Conservation (phyloP, 495 filamentous ascomycete genomes). For the Penicillium coffeae region DNA sequence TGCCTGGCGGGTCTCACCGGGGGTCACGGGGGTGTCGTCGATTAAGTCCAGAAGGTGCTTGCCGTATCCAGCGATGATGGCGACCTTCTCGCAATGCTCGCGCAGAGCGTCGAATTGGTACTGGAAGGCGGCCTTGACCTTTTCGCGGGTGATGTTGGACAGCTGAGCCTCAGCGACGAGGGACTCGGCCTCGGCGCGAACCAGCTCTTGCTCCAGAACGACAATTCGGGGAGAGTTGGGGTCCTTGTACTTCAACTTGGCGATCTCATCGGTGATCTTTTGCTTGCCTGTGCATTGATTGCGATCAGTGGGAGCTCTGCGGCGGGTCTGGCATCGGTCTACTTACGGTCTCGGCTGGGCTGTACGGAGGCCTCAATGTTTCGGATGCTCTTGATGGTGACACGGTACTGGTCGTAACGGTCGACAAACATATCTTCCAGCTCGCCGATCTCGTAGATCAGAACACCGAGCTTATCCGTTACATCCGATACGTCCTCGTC, state of each 20-base stretch:
- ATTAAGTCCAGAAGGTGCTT: constrained; percentile 95
- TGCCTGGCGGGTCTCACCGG: constrained; percentile 90
- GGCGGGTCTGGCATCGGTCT: background rate
- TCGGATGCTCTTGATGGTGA: constrained; percentile 98
- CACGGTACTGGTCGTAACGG: constrained; percentile 97
- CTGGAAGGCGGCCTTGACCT: constrained; percentile 95
- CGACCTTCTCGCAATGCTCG: constrained; percentile 97
- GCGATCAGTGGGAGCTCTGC: background rate
- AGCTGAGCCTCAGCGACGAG: constrained; percentile 96
- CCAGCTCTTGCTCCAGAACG: constrained; percentile 96
- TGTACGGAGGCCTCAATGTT: constrained; percentile 99
- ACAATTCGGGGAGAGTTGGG: constrained; percentile 96
- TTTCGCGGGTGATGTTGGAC: constrained; percentile 98
- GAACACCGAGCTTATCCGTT: constrained; percentile 95
- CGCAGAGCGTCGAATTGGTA: constrained; percentile 98
- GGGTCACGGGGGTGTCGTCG: constrained; percentile 94
- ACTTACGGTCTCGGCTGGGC: constrained; percentile 90
- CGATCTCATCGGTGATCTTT: constrained; percentile 98
- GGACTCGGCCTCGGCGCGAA: constrained; percentile 96
- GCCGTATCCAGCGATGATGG: constrained; percentile 94
- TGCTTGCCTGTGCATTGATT: constrained; percentile 67
- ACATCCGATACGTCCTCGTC: constrained; percentile 99
- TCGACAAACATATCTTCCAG: constrained; percentile 97
- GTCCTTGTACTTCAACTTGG: constrained; percentile 99
- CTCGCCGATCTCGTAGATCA: constrained; percentile 98